These are phyloP conservation scores for Ambrosiella xylebori DNA, from an alignment of 2,329 filamentous ascomycete species.

Conservation along the genomic window DNA sequence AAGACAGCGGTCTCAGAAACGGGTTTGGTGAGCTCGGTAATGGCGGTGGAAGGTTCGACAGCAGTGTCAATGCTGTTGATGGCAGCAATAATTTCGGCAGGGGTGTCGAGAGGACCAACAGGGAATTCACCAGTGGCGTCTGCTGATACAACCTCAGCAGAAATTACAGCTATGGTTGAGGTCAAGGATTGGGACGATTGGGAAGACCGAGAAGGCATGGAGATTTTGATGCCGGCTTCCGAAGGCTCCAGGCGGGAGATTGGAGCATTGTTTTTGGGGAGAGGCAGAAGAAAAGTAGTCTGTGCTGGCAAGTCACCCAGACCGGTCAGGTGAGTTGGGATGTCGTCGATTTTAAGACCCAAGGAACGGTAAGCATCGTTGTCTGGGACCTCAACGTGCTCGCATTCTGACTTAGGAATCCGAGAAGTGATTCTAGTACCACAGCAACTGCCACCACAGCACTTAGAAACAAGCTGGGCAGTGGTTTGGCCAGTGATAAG, in stretches of 20 bases:
- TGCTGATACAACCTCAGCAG: not conserved
- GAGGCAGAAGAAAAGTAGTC: conserved; percentile 51
- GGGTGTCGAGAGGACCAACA: conserved; percentile 10
- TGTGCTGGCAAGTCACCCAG: conserved; percentile 48
- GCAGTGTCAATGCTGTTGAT: conserved; percentile 9
- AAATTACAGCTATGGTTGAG: conserved; percentile 12
- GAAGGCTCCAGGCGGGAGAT: conserved; percentile 7
- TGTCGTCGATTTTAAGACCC: conserved; percentile 54
- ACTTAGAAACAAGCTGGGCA: conserved; percentile 42
- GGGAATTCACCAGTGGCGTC: not conserved
- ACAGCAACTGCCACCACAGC: conserved; percentile 49
- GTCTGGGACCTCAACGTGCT: conserved; percentile 44
- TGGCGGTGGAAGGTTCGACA: not conserved
- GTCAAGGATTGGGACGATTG: conserved; percentile 13
- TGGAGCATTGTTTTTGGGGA: conserved; percentile 22
- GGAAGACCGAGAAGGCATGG: not conserved
- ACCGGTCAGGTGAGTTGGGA: conserved; percentile 57
- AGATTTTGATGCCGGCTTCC: conserved; percentile 2
- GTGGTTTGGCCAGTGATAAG: conserved; percentile 48
- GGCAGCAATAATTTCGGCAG: conserved; percentile 12
- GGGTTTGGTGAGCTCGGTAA: not conserved
- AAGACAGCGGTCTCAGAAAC: not conserved
- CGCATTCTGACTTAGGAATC: conserved; percentile 21
- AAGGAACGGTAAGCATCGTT: conserved; percentile 75
- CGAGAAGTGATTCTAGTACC: conserved; percentile 24